phyloP scores from a whole-genome alignment of 2,329 filamentous ascomycete genomes.

The Fusarium tjaetaba region DNA sequence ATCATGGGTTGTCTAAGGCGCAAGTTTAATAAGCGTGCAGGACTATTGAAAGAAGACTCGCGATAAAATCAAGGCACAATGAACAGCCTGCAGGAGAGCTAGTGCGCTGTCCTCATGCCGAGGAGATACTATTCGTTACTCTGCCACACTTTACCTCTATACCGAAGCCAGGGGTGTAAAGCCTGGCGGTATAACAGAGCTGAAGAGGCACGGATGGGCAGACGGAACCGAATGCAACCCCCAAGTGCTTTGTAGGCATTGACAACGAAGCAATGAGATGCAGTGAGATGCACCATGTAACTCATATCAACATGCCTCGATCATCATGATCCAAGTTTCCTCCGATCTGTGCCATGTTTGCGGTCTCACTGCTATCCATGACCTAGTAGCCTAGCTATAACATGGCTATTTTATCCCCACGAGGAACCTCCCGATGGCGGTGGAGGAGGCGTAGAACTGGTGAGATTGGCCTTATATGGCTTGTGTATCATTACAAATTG shows the following conservation, averaged over 20 bases:
- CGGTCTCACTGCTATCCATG: constrained; percentile 12
- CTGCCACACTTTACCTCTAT: constrained; percentile 18
- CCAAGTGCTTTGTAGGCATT: background rate
- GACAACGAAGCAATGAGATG: constrained; percentile 29
- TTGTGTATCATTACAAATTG: background rate
- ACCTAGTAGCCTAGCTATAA: background rate
- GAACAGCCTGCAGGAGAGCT: background rate
- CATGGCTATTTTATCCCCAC: constrained; percentile 1
- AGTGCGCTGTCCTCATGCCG: constrained; percentile 19
- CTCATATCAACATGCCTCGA: constrained; percentile 8
- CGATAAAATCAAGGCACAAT: constrained; percentile 19
- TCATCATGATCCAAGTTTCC: constrained; percentile 1
- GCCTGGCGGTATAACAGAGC: constrained; percentile 32
- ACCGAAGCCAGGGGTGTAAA: constrained; percentile 17
- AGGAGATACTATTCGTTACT: constrained; percentile 16
- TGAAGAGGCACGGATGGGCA: constrained; percentile 33
- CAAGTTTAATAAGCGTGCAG: background rate
- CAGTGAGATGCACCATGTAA: constrained; percentile 19
- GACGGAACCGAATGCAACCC: constrained; percentile 16
- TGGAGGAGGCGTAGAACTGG: constrained; percentile 16
- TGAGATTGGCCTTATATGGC: background rate
- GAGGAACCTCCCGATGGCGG: constrained; percentile 19
- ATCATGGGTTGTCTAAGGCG: background rate
- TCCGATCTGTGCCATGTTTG: constrained; percentile 14
- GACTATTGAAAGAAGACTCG: background rate